Evolutionary conservation across 176 grass and related monocot genomes (phyloP).

Genomic region (Elaeis guineensis): DNA sequence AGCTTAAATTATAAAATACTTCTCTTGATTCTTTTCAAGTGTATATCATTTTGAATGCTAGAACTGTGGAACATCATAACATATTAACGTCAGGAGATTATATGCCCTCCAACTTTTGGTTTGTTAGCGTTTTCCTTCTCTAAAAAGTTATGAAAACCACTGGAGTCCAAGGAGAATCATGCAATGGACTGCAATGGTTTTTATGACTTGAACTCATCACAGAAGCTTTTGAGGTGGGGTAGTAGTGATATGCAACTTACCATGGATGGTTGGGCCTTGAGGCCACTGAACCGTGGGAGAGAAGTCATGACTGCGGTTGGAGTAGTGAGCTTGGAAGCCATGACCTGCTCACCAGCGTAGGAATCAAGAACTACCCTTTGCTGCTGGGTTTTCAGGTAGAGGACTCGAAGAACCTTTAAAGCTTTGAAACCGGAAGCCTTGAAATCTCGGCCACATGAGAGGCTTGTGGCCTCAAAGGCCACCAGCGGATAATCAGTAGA

Average conservation of each 20-base stretch:
- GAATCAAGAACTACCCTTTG: neutral
- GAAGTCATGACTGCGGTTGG: slow-evolving; percentile 37
- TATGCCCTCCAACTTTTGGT: too few relatives aligned
- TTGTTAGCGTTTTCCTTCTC: too few relatives aligned
- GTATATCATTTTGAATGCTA: too few relatives aligned
- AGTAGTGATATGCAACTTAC: slow-evolving; percentile 9
- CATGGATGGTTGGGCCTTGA: slow-evolving; percentile 37
- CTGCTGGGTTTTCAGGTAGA: neutral
- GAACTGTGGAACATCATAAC: too few relatives aligned
- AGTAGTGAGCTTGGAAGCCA: slow-evolving; percentile 68
- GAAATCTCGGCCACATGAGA: slow-evolving; percentile 35
- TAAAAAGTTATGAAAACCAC: too few relatives aligned
- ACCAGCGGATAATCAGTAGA: slow-evolving; percentile 48
- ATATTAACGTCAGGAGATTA: too few relatives aligned
- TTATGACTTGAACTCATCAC: neutral
- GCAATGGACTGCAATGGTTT: too few relatives aligned
- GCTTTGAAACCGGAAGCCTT: neutral
- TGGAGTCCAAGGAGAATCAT: too few relatives aligned
- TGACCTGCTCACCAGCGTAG: slow-evolving; percentile 9
- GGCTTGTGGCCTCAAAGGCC: slow-evolving; percentile 47
- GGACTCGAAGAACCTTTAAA: slow-evolving; percentile 28
- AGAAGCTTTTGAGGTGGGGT: neutral
- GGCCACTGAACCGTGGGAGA: slow-evolving; percentile 56
- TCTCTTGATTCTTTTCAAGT: too few relatives aligned
- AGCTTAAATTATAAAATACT: too few relatives aligned